phyloP scores from a whole-genome alignment of 306 rosid genomes.

The Abrus pulchellus region DNA sequence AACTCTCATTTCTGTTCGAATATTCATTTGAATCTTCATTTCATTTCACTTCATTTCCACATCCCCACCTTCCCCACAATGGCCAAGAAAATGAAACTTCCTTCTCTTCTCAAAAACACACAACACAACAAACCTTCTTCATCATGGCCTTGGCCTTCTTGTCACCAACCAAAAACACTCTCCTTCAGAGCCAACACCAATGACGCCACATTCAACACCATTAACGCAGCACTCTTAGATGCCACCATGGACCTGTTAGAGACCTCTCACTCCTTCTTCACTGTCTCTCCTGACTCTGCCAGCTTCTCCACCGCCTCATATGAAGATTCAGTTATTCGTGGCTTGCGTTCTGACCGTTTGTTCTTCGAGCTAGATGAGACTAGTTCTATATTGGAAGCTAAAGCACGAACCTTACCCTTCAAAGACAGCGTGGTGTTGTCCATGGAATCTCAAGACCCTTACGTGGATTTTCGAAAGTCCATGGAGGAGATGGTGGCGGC shows the following conservation, averaged over 20 bases:
- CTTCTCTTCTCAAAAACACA: constrained; percentile 57
- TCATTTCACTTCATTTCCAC: neutral
- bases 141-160: constrained; percentile 82
- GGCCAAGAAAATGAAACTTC: constrained; percentile 80
- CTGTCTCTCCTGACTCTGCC: constrained; percentile 50
- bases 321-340: constrained; percentile 57
- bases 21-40: no score
- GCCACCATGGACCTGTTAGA: constrained; percentile 33
- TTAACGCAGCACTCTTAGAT: constrained; percentile 67
- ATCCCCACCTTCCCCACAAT: neutral
- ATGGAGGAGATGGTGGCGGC: constrained; percentile 97
- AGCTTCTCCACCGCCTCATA: constrained; percentile 56
- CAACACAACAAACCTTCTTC: constrained; percentile 42
- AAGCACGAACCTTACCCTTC: constrained; percentile 54
- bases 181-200: constrained; percentile 63
- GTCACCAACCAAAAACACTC: constrained; percentile 82
- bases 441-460: constrained; percentile 82
- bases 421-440: constrained; percentile 71
- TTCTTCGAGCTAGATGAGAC: constrained; percentile 73
- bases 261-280: constrained; percentile 52
- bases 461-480: constrained; percentile 74
- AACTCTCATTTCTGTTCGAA: no score
- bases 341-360: constrained; percentile 75
- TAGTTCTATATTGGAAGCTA: constrained; percentile 66
- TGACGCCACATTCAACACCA: constrained; percentile 59